Conservation (phyloP, 2,329 filamentous ascomycete genomes). For the Hysterium pulicare region DNA sequence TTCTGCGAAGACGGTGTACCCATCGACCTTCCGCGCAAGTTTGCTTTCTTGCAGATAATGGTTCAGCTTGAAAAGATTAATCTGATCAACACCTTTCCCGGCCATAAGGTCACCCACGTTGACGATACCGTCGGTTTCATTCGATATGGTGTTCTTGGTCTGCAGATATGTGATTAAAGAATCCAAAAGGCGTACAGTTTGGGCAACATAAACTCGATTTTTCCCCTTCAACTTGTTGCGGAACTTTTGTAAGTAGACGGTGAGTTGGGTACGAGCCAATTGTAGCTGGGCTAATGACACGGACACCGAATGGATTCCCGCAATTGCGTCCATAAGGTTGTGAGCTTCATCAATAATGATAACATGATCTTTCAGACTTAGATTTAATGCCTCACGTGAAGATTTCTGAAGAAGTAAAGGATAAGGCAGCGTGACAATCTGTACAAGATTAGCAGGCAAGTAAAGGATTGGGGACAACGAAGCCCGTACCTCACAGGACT, state of each 20-base stretch:
- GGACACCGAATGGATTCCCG: constrained; percentile 78
- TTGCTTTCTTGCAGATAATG: constrained; percentile 89
- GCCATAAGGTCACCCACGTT: constrained; percentile 69
- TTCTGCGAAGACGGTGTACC: constrained; percentile 67
- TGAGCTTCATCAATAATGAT: constrained; percentile 98
- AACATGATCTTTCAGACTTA: constrained; percentile 82
- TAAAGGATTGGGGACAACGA: background rate
- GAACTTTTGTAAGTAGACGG: constrained; percentile 80
- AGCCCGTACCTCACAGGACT: constrained; percentile 64
- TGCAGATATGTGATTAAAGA: constrained; percentile 70
- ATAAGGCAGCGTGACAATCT: constrained; percentile 89
- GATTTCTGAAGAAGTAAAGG: constrained; percentile 82
- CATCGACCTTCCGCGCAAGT: constrained; percentile 89
- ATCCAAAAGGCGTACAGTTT: constrained; percentile 78
- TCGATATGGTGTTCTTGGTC: constrained; percentile 39
- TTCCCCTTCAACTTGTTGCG: constrained; percentile 84
- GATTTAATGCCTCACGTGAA: constrained; percentile 79
- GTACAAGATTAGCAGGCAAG: background rate
- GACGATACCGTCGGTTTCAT: constrained; percentile 62
- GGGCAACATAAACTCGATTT: constrained; percentile 86
- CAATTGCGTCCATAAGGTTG: constrained; percentile 93
- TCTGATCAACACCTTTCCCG: constrained; percentile 86
- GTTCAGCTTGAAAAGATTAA: constrained; percentile 87
- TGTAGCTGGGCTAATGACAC: constrained; percentile 71
- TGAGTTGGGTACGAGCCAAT: constrained; percentile 70